Evolutionary conservation across 2,329 filamentous ascomycete species (phyloP).

Genomic region (Venturia carpophila): DNA sequence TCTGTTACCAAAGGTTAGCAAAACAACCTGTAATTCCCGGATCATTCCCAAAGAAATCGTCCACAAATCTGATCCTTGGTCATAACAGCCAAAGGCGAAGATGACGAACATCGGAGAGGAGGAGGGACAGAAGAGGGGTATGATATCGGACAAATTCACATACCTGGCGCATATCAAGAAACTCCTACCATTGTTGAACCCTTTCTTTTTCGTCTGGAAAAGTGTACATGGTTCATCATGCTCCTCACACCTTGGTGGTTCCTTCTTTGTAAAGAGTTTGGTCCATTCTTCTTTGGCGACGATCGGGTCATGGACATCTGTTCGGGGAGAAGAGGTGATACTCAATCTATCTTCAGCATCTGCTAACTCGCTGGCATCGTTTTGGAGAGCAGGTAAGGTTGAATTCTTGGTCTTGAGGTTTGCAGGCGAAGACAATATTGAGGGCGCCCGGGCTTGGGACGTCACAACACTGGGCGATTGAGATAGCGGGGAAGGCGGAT

Average conservation of each 20-base stretch:
- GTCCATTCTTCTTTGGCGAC: conserved; percentile 76
- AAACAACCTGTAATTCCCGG: not conserved
- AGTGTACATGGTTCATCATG: conserved; percentile 82
- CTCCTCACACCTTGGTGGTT: conserved; percentile 67
- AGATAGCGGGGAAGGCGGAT: not conserved
- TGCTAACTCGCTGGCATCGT: not conserved
- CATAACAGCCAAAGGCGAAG: not conserved
- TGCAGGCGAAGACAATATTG: conserved; percentile 10
- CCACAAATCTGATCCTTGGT: not conserved
- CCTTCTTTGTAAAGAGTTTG: conserved; percentile 68
- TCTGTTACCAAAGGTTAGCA: conserved; percentile 31
- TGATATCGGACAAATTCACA: conserved; percentile 24
- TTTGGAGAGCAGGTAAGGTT: not conserved
- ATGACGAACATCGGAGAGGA: not conserved
- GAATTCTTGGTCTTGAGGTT: conserved; percentile 12
- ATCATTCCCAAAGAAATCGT: not conserved
- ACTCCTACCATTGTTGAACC: conserved; percentile 63
- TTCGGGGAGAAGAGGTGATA: not conserved
- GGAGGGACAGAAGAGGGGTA: not conserved
- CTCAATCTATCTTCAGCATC: not conserved
- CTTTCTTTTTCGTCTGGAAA: conserved; percentile 79
- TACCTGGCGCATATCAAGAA: conserved; percentile 63
- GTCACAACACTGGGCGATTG: not conserved
- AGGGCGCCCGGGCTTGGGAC: not conserved
- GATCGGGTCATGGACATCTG: conserved; percentile 55